Evolutionary conservation across 208 protist species (phyloP).

Genomic region (Naegleria gruberi): DNA sequence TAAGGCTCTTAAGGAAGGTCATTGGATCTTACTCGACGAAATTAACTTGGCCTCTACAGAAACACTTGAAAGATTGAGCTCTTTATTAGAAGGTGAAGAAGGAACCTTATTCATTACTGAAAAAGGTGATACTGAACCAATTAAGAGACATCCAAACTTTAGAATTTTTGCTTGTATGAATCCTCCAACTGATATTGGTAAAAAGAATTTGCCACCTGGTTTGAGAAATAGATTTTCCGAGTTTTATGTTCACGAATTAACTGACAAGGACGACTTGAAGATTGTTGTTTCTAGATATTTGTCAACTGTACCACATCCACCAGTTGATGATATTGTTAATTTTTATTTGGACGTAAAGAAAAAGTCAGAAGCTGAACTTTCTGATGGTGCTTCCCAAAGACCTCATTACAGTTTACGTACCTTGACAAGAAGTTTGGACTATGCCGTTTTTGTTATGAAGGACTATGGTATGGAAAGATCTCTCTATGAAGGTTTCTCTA

Average conservation of each 20-base stretch:
- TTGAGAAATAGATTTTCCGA: conserved; percentile 94
- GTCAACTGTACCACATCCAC: conserved; percentile 55
- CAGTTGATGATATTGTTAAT: conserved; percentile 77
- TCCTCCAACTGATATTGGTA: conserved; percentile 98
- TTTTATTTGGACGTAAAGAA: conserved; percentile 86
- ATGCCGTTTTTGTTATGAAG: conserved; percentile 32
- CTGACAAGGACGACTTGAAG: conserved; percentile 80
- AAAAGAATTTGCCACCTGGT: conserved; percentile 91
- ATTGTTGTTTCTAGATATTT: conserved; percentile 81
- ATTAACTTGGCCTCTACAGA: conserved; percentile 97
- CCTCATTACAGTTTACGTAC: conserved; percentile 95
- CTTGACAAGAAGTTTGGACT: conserved; percentile 89
- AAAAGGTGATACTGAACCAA: conserved; percentile 53
- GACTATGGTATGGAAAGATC: conserved; percentile 85
- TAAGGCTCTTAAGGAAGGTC: conserved; percentile 84
- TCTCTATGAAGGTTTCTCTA: conserved; percentile 87
- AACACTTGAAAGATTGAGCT: conserved; percentile 87
- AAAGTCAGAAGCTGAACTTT: conserved; percentile 67
- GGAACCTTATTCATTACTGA: conserved; percentile 68
- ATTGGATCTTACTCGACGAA: conserved; percentile 99
- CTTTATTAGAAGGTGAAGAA: conserved; percentile 82
- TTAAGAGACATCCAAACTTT: conserved; percentile 93
- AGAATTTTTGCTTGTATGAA: conserved; percentile 99
- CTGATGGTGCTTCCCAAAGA: conserved; percentile 78
- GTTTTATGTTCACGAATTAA: conserved; percentile 94